Evolutionary conservation across 805 yeast species (phyloP).

Genomic region (Candida sakaeoensis): DNA sequence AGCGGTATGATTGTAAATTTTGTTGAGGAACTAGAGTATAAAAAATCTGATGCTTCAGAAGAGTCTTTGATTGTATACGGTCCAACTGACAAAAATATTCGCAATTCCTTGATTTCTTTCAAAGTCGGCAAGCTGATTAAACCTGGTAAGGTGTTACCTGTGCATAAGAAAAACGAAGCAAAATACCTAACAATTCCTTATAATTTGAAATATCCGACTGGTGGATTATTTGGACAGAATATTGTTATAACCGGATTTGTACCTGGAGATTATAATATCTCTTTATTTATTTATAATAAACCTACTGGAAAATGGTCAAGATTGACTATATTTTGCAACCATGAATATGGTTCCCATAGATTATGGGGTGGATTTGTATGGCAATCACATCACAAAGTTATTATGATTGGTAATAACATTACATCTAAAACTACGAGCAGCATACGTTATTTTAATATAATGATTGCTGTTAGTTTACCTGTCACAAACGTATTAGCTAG

Average conservation of each 20-base stretch:
- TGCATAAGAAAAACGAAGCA: slow-evolving; percentile 22
- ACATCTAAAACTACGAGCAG: slow-evolving; percentile 45
- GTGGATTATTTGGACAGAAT: slow-evolving; percentile 65
- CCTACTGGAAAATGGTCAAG: slow-evolving; percentile 64
- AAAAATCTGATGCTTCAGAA: slow-evolving; percentile 9
- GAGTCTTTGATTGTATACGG: slow-evolving; percentile 33
- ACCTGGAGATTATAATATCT: slow-evolving; percentile 44
- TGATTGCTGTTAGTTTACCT: slow-evolving; percentile 53
- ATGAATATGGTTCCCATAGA: slow-evolving; percentile 51
- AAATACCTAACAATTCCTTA: slow-evolving; percentile 36
- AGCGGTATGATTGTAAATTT: slow-evolving; percentile 33
- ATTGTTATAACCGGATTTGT: slow-evolving; percentile 58
- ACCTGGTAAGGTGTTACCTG: slow-evolving; percentile 27
- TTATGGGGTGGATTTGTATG: slow-evolving; percentile 69
- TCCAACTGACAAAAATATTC: slow-evolving; percentile 19
- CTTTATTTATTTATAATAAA: slow-evolving; percentile 47
- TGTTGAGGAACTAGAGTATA: slow-evolving; percentile 19
- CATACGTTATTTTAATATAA: slow-evolving; percentile 43
- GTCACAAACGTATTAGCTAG: slow-evolving; percentile 49
- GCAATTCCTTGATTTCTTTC: slow-evolving; percentile 34
- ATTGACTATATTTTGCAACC: slow-evolving; percentile 50
- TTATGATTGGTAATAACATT: slow-evolving; percentile 54
- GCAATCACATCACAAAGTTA: slow-evolving; percentile 73
- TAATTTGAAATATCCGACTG: slow-evolving; percentile 51
- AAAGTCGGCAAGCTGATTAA: slow-evolving; percentile 31